These are phyloP conservation scores for Claviceps digitariae DNA, from an alignment of 2,329 filamentous ascomycete species.

Conservation along the genomic window DNA sequence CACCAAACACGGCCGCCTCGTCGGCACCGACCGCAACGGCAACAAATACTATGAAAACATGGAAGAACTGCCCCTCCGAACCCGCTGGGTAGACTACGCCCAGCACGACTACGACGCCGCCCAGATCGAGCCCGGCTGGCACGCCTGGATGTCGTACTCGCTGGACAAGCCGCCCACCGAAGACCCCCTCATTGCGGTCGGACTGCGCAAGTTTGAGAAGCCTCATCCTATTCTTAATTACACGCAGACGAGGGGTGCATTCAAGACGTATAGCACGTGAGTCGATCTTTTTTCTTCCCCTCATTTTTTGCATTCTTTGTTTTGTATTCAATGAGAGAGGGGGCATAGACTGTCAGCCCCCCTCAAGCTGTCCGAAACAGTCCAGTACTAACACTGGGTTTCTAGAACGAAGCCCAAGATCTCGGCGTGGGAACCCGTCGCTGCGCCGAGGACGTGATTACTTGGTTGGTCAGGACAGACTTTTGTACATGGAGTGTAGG, in stretches of 20 bases:
- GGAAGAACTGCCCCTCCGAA: constrained; percentile 89
- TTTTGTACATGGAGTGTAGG: constrained; percentile 18
- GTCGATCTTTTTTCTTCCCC: constrained; percentile 24
- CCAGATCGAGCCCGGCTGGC: constrained; percentile 93
- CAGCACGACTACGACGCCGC: constrained; percentile 67
- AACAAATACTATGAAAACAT: constrained; percentile 98
- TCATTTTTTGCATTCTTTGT: background rate
- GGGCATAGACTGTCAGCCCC: no score
- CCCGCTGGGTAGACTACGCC: constrained; percentile 96
- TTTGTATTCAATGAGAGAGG: background rate
- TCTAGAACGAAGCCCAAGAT: constrained; percentile 41
- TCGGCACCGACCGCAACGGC: constrained; percentile 78
- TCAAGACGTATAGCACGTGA: constrained; percentile 90
- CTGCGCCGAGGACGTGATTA: constrained; percentile 19
- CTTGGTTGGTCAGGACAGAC: constrained; percentile 2
- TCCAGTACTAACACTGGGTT: constrained; percentile 8
- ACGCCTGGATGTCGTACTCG: constrained; percentile 92
- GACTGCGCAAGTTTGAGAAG: constrained; percentile 63
- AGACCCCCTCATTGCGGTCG: constrained; percentile 57
- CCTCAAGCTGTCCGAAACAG: no score
- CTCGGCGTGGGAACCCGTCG: constrained; percentile 36
- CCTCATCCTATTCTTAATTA: constrained; percentile 57
- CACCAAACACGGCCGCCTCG: constrained; percentile 81
- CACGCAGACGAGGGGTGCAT: constrained; percentile 66
- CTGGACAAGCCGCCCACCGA: constrained; percentile 73